Base-by-base conservation (phyloP, 164 flowering plant species). In the Umbellularia californica region DNA sequence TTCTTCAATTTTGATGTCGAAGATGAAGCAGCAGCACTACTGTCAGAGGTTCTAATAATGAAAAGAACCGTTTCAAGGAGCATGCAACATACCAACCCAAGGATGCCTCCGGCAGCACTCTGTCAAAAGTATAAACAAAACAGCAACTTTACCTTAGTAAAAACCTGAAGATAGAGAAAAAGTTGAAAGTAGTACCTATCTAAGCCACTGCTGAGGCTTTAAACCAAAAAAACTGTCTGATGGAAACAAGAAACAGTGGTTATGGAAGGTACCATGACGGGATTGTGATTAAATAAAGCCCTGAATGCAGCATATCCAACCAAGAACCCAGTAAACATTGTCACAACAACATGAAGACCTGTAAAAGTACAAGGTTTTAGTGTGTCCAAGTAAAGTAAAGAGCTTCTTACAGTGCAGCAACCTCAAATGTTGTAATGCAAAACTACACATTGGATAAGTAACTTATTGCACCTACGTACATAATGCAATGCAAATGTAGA, bases 91-190 rank as follows among this genome's bases (percentile, higher is more conserved):
- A 92, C 92, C 81, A 95, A 78, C 62, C 98, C 98, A 72, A 91
- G 84, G 64, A 95, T 85, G 70, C 98, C 98, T 70, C 97, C 98
- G 52, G 97, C 95, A 80, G 94, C 94, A 81, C 83, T 90, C 98
- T 94, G 87, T 72, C 10, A 35, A 76, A 70, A 69, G 77, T 25
- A 20, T 58, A 63, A 69, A 65, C 9, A 70, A 58, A 28, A 64
- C 14, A 58, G 15, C 47, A 66, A 5, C 63, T 7, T 65, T 35
- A 35, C 73, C 50, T 25, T 65, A 50, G 5, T 65, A 35, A 9
- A 28, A 22, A 3, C 15, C 20, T 30, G 47, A 66, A 66, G 69
- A 66, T 27, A 73, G 41, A 20, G 12, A 27, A 52, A 72, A 6
- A 30, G 62, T 50, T 3, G 70, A 65, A 58, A 3, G 22, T 58